phyloP scores from a whole-genome alignment of 2,329 filamentous ascomycete genomes.

The Colletotrichum camelliae region DNA sequence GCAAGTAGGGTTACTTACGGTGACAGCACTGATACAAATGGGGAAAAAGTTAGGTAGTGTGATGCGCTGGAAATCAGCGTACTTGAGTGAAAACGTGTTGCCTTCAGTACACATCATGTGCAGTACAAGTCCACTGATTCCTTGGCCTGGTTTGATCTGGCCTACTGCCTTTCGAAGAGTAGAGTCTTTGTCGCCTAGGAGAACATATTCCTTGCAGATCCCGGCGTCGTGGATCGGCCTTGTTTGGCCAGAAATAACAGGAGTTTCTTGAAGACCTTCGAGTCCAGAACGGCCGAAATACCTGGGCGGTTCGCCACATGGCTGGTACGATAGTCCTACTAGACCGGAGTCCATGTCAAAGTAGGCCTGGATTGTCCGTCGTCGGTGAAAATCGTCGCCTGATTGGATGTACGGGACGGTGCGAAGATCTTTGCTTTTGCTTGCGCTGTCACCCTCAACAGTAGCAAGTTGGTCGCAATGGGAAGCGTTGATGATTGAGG shows the following conservation, averaged over 20 bases:
- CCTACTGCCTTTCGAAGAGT: not conserved
- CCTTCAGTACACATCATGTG: not conserved
- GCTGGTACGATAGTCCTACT: not conserved
- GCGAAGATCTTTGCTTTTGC: not conserved
- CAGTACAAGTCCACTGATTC: not conserved
- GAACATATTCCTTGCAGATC: not conserved
- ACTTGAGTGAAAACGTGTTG: not conserved
- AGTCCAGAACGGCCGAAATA: not conserved
- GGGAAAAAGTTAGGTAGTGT: not conserved
- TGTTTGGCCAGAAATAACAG: not conserved
- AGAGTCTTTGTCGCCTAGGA: not conserved
- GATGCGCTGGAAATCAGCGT: not conserved
- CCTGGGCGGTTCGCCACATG: not conserved
- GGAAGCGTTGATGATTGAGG: not conserved
- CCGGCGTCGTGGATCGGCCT: not conserved
- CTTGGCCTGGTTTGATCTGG: not conserved
- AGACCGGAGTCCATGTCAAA: not conserved
- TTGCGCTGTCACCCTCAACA: not conserved
- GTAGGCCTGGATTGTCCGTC: not conserved
- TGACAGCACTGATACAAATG: not conserved
- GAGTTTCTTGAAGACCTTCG: not conserved
- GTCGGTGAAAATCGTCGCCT: not conserved
- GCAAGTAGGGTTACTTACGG: not conserved
- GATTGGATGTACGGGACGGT: not conserved
- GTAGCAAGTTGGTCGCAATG: not conserved